Percentiles rank a stretch among this genome's conserved stretches.
Evolutionary conservation across 108 stramenopile species (phyloP).

Genomic region (Nannochloropsis gaditana): DNA sequence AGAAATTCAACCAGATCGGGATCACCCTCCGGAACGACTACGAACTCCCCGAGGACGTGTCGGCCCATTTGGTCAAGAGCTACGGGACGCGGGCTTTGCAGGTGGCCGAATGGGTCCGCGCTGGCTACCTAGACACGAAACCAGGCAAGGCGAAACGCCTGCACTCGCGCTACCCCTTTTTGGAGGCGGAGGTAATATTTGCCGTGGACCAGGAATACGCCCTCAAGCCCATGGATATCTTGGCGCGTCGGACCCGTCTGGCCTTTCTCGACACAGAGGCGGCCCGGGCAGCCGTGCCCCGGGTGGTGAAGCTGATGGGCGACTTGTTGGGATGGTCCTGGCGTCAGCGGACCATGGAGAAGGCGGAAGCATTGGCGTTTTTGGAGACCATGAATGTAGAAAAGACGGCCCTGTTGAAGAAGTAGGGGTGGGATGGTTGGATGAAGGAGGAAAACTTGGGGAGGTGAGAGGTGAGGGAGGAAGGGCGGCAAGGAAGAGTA

Average conservation of each 20-base stretch:
- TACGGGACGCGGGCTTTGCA: slow-evolving; percentile 90
- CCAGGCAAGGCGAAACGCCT: slow-evolving; percentile 42
- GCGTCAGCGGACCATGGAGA: slow-evolving; percentile 31
- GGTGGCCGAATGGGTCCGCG: slow-evolving; percentile 58
- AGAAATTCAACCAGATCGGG: slow-evolving; percentile 56
- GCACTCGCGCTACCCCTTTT: slow-evolving; percentile 69
- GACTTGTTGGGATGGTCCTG: slow-evolving; percentile 78
- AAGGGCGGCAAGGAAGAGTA: neutral
- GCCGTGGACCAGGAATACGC: slow-evolving; percentile 88
- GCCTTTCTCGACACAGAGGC: slow-evolving; percentile 90
- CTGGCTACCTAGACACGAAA: neutral
- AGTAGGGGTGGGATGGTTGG: neutral
- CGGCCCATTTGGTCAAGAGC: slow-evolving; percentile 76
- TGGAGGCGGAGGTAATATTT: slow-evolving; percentile 87
- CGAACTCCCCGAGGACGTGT: slow-evolving; percentile 68
- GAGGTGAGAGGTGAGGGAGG: neutral
- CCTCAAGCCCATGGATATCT: slow-evolving; percentile 82
- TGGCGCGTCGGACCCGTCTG: slow-evolving; percentile 87
- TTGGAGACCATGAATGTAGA: slow-evolving; percentile 30
- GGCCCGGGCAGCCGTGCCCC: slow-evolving; percentile 65
- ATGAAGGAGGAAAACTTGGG: neutral
- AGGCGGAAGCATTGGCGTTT: slow-evolving; percentile 20
- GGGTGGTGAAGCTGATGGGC: slow-evolving; percentile 86
- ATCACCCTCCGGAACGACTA: slow-evolving; percentile 76
- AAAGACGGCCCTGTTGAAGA: neutral